Base-by-base conservation (phyloP, 2,329 filamentous ascomycete species). In the Diaporthe ilicicola region DNA sequence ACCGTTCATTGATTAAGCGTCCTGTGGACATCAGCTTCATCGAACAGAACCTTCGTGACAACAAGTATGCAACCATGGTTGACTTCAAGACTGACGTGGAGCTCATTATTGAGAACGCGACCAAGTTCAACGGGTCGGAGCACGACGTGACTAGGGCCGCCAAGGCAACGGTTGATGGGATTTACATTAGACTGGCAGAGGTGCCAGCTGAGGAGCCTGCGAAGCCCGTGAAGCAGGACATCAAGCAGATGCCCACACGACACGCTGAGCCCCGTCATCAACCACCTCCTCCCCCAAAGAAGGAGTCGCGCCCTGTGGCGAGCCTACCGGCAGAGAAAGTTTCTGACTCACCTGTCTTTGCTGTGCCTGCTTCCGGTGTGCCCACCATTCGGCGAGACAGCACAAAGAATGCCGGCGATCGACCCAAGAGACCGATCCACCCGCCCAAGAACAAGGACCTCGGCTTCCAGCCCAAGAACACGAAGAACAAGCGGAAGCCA, bases 351-450 rank as follows among this genome's bases (percentile, higher is more conserved):
- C 79, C 84, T 44, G 78, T 79, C 0, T 97, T 94, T 81, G 93
- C 94, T 2, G 85, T 97, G 13, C 90, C 92, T 29, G 90, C 93
- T 1, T 90, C 94, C 75, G 94, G 93, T 1, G 87, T 94, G 48
- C 94, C 94, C 10, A 86, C 94, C 48, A 96, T 96, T 74, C 92
- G 96, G 67, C 92, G 95, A 24, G 94, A 97, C 76, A 97, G 94
- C 1, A 92, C 90, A 7, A 92, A 91, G 70, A 87, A 88, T 5
- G 93, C 94, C 75, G 92, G 91, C 70, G 88, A 90, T 74, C 90
- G 96, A 65, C 95, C 95, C 13, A 98, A 98, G 85, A 92, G 96
- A 67, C 94, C 95, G 17, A 97, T 98, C 69, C 94, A 97, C 76
- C 93, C 95, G 10, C 94, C 96, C 0, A 95, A 95, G 78, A 90